A percentile compares a stretch with the other conserved stretches of the same genome.
Evolutionary conservation across 2,329 filamentous ascomycete genomes (phyloP).

Genomic region (Colletotrichum spaethianum): DNA sequence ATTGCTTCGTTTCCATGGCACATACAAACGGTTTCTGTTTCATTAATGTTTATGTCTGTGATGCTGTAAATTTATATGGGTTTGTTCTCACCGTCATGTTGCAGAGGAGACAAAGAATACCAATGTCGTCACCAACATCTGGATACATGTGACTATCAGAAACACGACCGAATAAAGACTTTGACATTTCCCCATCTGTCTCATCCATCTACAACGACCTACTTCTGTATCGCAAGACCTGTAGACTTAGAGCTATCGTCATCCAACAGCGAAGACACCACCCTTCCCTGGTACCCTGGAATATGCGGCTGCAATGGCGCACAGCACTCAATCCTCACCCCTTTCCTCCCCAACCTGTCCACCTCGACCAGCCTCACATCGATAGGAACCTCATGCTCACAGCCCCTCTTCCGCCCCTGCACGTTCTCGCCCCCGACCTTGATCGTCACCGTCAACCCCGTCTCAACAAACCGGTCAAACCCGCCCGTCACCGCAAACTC

Average conservation of each 20-base stretch:
- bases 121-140: background rate
- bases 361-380: slow-evolving; percentile 1
- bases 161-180: no score
- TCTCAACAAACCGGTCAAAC: background rate
- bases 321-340: background rate
- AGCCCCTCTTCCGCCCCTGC: background rate
- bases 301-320: background rate
- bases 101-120: background rate
- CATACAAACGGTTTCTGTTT: fast-evolving
- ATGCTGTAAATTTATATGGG: background rate
- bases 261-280: background rate
- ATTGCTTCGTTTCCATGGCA: background rate
- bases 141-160: no score
- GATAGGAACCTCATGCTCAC: background rate
- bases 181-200: no score
- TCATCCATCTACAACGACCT: background rate
- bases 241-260: background rate
- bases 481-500: background rate
- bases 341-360: slow-evolving; percentile 6
- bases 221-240: no score
- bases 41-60: no score
- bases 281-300: background rate
- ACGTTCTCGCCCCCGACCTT: background rate
- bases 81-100: no score
- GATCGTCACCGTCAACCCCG: background rate